phyloP scores from a whole-genome alignment of 306 rosid genomes.

The Fragaria ananassa region DNA sequence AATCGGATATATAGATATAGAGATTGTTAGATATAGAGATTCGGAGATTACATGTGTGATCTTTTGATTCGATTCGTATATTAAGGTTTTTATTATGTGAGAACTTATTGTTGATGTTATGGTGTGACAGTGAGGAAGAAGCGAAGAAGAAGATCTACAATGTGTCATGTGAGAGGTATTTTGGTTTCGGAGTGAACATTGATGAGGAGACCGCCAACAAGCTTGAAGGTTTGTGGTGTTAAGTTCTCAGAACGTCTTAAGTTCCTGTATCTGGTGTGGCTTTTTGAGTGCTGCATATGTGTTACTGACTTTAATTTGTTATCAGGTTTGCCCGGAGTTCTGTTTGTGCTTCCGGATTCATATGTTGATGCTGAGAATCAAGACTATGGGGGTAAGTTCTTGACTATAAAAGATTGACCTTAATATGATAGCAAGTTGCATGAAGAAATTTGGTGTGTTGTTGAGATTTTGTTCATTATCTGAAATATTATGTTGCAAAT shows the following conservation, averaged over 20 bases:
- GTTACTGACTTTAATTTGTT: background rate
- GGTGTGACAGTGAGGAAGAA: conserved; percentile 63
- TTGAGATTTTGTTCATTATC: background rate
- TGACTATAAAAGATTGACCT: background rate
- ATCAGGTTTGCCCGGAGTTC: conserved; percentile 74
- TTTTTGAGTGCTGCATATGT: background rate
- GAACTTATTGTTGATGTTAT: background rate
- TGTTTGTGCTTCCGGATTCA: conserved; percentile 87
- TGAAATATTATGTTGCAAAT: background rate
- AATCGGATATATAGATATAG: background rate
- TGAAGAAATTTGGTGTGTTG: background rate
- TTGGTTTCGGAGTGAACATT: conserved; percentile 85
- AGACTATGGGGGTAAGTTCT: conserved; percentile 84
- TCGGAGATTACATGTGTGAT: background rate
- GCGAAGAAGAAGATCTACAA: conserved; percentile 91
- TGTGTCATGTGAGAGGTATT: conserved; percentile 85
- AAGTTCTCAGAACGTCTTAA: background rate
- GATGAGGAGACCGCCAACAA: conserved; percentile 94
- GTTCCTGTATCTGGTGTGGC: background rate
- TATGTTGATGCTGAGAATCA: conserved; percentile 85
- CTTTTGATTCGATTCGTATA: background rate
- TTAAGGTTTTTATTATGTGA: background rate
- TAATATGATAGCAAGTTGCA: background rate
- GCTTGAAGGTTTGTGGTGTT: conserved; percentile 59
- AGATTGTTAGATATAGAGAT: background rate